Evolutionary conservation across 1,139 yeast species (phyloP).

Genomic region (Geotrichum europaeum): DNA sequence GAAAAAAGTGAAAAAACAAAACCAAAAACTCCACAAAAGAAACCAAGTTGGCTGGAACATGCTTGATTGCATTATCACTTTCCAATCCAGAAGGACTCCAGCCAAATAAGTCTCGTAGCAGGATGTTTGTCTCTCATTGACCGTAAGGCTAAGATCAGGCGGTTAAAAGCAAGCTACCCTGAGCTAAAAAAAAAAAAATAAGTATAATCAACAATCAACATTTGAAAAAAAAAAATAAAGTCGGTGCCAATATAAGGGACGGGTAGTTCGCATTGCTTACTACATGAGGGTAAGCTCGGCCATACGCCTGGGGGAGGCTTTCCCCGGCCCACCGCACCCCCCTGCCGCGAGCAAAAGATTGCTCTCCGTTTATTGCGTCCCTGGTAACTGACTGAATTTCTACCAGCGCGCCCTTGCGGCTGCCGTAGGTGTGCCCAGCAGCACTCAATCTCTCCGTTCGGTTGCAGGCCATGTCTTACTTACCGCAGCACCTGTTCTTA

Average conservation of each 20-base stretch:
- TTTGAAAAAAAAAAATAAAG: no score
- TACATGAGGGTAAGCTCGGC: no score
- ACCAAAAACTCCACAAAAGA: neutral
- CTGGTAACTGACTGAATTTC: no score
- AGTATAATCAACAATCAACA: neutral
- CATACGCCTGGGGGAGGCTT: no score
- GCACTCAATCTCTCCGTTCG: neutral
- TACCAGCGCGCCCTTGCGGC: neutral
- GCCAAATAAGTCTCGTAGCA: neutral
- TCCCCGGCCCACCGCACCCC: no score
- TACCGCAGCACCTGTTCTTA: neutral
- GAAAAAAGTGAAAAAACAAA: no score
- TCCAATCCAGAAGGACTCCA: neutral
- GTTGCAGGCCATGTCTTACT: neutral
- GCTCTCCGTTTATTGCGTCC: no score
- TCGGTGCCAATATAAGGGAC: no score
- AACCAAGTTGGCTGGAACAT: neutral
- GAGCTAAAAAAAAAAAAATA: neutral
- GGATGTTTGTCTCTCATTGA: neutral
- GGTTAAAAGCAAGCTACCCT: no score
- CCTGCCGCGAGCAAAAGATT: no score
- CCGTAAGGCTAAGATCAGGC: neutral
- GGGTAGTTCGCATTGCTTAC: no score
- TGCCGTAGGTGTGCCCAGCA: neutral
- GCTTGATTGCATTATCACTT: neutral